phyloP scores from a whole-genome alignment of 2,329 filamentous ascomycete genomes.

The Monosporascus sp. region DNA sequence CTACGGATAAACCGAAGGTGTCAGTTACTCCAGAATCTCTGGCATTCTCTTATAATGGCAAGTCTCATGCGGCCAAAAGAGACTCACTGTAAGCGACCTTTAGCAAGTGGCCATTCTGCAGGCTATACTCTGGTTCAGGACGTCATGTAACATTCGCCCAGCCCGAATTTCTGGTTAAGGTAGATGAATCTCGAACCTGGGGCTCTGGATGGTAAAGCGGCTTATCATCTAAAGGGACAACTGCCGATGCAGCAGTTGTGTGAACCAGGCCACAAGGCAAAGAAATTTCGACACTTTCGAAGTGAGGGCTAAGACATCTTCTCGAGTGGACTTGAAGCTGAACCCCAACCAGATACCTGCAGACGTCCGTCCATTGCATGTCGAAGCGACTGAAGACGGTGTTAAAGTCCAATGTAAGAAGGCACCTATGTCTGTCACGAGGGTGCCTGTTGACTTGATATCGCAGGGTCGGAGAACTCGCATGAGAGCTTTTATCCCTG shows the following conservation, averaged over 20 bases:
- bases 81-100: conserved; percentile 13
- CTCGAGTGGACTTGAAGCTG: conserved; percentile 3
- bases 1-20: conserved; percentile 8
- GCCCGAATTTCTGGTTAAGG: conserved; percentile 36
- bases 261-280: conserved; percentile 67
- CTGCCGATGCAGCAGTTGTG: conserved; percentile 62
- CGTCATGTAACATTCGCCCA: conserved; percentile 16
- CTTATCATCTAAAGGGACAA: conserved; percentile 52
- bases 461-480: conserved; percentile 57
- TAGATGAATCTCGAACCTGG: conserved; percentile 10
- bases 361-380: conserved; percentile 32
- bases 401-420: conserved; percentile 45
- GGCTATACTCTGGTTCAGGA: neutral
- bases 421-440: neutral
- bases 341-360: conserved; percentile 37
- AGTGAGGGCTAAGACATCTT: conserved; percentile 33
- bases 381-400: conserved; percentile 29
- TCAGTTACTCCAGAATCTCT: conserved; percentile 9
- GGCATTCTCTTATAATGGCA: conserved; percentile 8
- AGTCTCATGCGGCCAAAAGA: conserved; percentile 8
- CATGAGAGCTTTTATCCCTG: conserved; percentile 66
- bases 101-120: neutral
- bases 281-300: conserved; percentile 63
- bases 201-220: neutral
- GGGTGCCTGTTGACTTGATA: conserved; percentile 7